phyloP scores from a whole-genome alignment of 345 rosid genomes.

The Salix suchowensis region DNA sequence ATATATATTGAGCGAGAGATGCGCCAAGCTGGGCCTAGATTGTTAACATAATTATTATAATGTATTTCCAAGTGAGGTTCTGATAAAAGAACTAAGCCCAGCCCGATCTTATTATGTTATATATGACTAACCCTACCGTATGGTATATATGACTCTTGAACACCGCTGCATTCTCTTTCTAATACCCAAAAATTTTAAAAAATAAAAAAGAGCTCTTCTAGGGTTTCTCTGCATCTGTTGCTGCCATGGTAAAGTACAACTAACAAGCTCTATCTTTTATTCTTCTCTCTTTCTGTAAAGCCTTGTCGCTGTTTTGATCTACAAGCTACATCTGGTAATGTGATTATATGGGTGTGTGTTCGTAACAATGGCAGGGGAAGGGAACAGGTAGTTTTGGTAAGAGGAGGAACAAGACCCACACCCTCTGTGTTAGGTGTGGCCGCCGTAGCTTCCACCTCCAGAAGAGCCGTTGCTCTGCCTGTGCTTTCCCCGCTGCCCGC shows the following conservation, averaged over 20 bases:
- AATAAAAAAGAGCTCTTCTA: background rate
- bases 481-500: slow-evolving; percentile 98
- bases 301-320: background rate
- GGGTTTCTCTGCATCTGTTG: slow-evolving; percentile 20
- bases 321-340: background rate
- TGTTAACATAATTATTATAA: no score
- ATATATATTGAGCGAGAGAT: no score
- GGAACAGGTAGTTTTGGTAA: slow-evolving; percentile 98
- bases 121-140: background rate
- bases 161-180: background rate
- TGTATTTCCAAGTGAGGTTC: no score
- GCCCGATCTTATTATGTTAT: no score
- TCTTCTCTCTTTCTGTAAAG: background rate
- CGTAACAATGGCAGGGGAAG: slow-evolving; percentile 55
- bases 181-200: no score
- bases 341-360: background rate
- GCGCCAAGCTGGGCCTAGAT: no score
- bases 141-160: background rate
- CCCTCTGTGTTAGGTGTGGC: slow-evolving; percentile 93
- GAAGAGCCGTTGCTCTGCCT: slow-evolving; percentile 93
- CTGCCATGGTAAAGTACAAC: slow-evolving; percentile 19
- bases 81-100: no score
- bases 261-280: background rate
- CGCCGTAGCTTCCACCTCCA: slow-evolving; percentile 98
- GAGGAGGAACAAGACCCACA: slow-evolving; percentile 99